phyloP scores from a whole-genome alignment of 257 asterid species.

The Plantago ovata region DNA sequence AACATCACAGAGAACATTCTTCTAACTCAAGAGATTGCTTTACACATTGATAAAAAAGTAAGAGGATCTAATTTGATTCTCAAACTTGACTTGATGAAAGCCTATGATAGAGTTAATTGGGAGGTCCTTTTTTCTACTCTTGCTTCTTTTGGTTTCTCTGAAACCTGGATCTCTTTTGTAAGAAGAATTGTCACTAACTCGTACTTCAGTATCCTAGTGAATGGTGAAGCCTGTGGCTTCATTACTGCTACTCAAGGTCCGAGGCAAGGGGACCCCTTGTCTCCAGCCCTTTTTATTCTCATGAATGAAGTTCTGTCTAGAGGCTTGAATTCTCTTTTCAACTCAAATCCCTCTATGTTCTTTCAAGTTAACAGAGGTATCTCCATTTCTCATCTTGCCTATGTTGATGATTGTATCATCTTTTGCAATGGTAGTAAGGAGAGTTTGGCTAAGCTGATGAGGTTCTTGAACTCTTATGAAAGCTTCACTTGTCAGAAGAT shows the following conservation, averaged over 20 bases:
- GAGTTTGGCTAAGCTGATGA: neutral
- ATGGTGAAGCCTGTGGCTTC: neutral
- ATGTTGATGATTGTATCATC: neutral
- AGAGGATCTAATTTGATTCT: neutral
- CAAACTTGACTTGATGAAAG: neutral
- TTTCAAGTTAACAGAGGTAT: neutral
- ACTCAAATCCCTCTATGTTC: neutral
- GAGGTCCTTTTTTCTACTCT: neutral
- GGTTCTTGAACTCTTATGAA: neutral
- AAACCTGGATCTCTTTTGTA: neutral
- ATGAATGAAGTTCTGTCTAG: neutral
- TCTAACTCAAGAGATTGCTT: neutral
- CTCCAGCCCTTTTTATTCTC: no score
- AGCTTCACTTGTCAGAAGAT: neutral
- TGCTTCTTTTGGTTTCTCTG: neutral
- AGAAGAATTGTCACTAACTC: neutral
- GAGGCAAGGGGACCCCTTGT: slow-evolving; percentile 5
- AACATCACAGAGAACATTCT: neutral
- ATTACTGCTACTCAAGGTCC: neutral
- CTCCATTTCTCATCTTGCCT: neutral
- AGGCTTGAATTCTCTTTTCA: neutral
- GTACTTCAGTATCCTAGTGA: neutral
- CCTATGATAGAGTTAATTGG: neutral
- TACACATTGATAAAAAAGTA: neutral
- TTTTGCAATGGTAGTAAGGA: neutral